Base-by-base conservation (phyloP, 805 yeast species). In the Cyberlindnera maclurae region DNA sequence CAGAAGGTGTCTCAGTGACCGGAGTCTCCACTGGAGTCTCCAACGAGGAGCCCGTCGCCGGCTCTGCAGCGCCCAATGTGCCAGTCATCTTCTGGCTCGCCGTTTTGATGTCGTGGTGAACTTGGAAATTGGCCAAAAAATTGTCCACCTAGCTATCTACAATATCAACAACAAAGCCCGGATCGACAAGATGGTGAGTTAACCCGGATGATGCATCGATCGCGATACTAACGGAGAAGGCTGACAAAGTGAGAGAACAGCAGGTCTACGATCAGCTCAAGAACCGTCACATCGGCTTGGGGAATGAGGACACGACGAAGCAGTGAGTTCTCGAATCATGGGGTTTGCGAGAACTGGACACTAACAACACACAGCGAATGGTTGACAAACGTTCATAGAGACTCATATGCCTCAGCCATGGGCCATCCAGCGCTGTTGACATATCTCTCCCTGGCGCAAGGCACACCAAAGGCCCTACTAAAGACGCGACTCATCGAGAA, bases 261-360 rank as follows among this genome's bases (percentile, higher is more conserved):
- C 81, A 74, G 50, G 64, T 67, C 34, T 79, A 67, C 52, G 76
- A 74, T 34, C 71, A 65, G 26, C 64, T 76, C 37, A 79, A 77
- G 50, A 54, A 75, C 31, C 76, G 80, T 51, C 77, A 82, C 53
- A 64, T 81, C 16, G 95, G 95, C 2, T 58, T 89, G 1, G 96
- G 96, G 0, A 70, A 77, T 52, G 70, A 88, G 9, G 79, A 77
- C 38, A 87, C 94, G 0, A 66, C 81, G 0, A 65, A 79, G 37
- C 67, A 67, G 52, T 48, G 17, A 40, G 52, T 47, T n/a, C 10
- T 5, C 4, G 2, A 26, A 30, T 13, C 11, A 7, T 20, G n/a
- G n/a, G n/a, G n/a, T n/a, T n/a, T n/a, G n/a, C n/a, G n/a, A n/a
- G n/a, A n/a, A 10, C 29, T 15, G 5, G 26, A 15, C 5, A 32